Evolutionary conservation across 306 rosid genomes (phyloP), one percentile per base, ranked within the genome.

Genomic region (Ziziphus jujuba): DNA sequence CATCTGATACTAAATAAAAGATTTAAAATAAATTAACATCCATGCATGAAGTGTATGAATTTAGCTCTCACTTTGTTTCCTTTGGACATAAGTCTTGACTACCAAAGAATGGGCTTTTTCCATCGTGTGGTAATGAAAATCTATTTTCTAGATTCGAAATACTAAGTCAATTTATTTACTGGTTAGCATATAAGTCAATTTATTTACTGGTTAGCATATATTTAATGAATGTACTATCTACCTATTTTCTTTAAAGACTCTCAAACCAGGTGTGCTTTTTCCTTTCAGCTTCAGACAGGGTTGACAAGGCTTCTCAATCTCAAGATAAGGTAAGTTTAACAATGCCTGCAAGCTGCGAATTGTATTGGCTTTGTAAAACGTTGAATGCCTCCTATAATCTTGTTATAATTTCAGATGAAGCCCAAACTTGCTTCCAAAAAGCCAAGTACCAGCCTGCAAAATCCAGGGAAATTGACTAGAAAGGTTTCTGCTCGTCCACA

Each of bases 251-350:
- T 17, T 4, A 45, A 31, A 20, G 11, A 43, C 24, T 64, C 28
- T 55, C 36, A 48, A 8, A 54, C 69, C 77, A 45, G 72, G 43
- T 16, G n/a, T 72, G 67, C 34, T 48, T 60, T 49, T 6, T 70
- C 36, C 80, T 84, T 83, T 56, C 96, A 95, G 99, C 84, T 78
- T 61, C 76, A 0, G 81, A 80, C 63, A 77, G 72, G 67, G 69
- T 65, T 56, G 81, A 78, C 49, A 13, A 47, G 50, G 77, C 80
- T 70, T 72, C 91, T 74, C 88, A 66, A 49, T 72, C 91, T 74
- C 88, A 66, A 49, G 73, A 76, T 54, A 88, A 90, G 95, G 99
- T 84, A 92, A 75, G 66, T 75, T 50, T 14, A 61, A 45, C 57
- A 49, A 61, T 33, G 44, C 21, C 47, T 48, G 56, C 20, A 49